Base-by-base conservation (phyloP, 805 yeast species). In the Ogataea corticis region DNA sequence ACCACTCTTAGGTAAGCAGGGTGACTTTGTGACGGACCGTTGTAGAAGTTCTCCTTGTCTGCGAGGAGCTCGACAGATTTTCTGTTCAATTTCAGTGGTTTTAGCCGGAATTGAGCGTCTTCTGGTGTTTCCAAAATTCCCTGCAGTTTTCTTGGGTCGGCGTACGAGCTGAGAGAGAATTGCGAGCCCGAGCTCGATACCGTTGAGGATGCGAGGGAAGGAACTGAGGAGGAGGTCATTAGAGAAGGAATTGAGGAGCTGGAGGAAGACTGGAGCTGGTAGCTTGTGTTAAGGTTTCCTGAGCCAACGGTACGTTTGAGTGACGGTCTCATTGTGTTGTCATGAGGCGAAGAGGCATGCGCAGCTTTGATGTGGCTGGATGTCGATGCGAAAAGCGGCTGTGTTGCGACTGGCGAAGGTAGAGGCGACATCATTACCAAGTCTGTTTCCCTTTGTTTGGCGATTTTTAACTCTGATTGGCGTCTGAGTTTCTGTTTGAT, bases 401-500 rank as follows among this genome's bases (percentile, higher is more conserved):
- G 41, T 2, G 55, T 46, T 19, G 41, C 33, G 9, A 19, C 16
- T 30, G 52, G 45, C 10, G 49, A 39, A 13, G 41, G 48, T 15
- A 39, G 16, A 1, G 46, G 49, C 4, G 52, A 42, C 4, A 37
- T 15, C 17, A 44, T 15, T 4, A 42, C n/a, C n/a, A 38, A 35
- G 35, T 38, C 38, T 9, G 36, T 13, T 39, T 48, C 46, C 40
- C 52, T 45, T 30, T 50, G 41, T 33, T 49, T 52, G 29, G 42
- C 38, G 13, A 51, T 46, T 36, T 46, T 53, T 15, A 34, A 37
- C 25, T 61, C 61, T 9, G 46, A 36, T 37, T 57, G 56, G 7
- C 42, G 47, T 50, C 54, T 57, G 46, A 80, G 65, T 47, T 76
- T 71, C 46, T 66, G 67, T 68, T 85, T 87, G 65, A 91, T 87